Base-by-base conservation (phyloP, 2,329 filamentous ascomycete species). In the Pseudogymnoascus sp. region DNA sequence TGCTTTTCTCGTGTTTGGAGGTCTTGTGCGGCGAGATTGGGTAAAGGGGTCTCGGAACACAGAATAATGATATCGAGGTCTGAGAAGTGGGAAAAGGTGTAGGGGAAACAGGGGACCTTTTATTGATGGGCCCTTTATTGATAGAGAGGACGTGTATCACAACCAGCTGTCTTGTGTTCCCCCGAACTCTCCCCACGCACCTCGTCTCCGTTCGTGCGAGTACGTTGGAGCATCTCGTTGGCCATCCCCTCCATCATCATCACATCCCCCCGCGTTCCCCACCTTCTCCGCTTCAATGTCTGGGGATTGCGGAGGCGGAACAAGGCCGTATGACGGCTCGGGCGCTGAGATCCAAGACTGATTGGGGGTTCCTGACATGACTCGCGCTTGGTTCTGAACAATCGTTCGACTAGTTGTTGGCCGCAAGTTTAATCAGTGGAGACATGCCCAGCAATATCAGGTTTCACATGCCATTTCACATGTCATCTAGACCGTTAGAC, bases 251-350 rank as follows among this genome's bases (percentile, higher is more conserved):
- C 38, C 16, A 18, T 23, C 42, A 18, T 25, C 28, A 18, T 12
- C 50, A 8, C 11, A 56, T 34, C 14, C 50, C 23, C 28, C 50
- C 50, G 28, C 50, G n/a, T 56, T 34, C 50, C 10, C 50, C n/a
- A 18, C 50, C n/a, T n/a, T 14, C 46, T 10, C 50, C 50, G 16
- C 50, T 18, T 56, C 50, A 34, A 21, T 56, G 11, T 56, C 50
- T 56, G 50, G 50, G 50, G 50, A 56, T 56, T 56, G 50, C 2
- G 50, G 50, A 56, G 50, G 50, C 28, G 50, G 50, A 56, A 56
- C 28, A 56, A 28, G 50, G 7, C 28, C 50, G 28, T 5, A 56
- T 34, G 25, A 56, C 28, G 50, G 50, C 50, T 5, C 28, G 4
- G 10, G 50, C n/a, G 28, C 50, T 56, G 50, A 34, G 2, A 18